Evolutionary conservation across 2,329 filamentous ascomycete species (phyloP), one percentile per base, ranked within the genome.

Genomic region (Zopfia rhizophila): DNA sequence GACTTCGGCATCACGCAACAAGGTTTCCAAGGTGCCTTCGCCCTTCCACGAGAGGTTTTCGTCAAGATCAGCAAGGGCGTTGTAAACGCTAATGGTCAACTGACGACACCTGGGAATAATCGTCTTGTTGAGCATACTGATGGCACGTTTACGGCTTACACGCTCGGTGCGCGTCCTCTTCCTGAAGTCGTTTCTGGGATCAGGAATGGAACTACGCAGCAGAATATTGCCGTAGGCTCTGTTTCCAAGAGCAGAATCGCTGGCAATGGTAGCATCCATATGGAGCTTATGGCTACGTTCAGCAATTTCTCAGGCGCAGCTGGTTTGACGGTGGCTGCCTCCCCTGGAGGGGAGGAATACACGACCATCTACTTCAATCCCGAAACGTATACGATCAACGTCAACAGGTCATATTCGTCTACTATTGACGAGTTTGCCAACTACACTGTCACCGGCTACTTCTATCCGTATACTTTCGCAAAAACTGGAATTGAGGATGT

Each of bases 281-380:
- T 76, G 61, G 65, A 77, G 40, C 57, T 79, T 27, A 67, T 63
- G 8, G 73, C 73, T 1, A 72, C 71, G 4, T 58, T 75, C 24
- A 64, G 62, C 33, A 66, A 70, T 49, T 61, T 68, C 43, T 70
- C 65, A 14, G 75, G 73, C 7, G 63, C 70, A 14, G 72, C 69
- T 16, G 76, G 77, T 36, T 53, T 80, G 19, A 68, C 61, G 11
- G 65, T 80, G 31, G 75, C 68, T 16, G 69, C 73, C 12, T 77
- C 75, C 1, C 71, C 74, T 0, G 71, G 70, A 8, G 65, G 66
- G 13, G 68, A 71, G 29, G 77, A 79, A 52, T 70, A 73, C 54
- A 79, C 77, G 1, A 60, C 65, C 25, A 73, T 79, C 45, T 72
- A 68, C 53, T 79, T 75, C 54, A 62, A 74, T 45, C 76, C 76